Percentiles rank a stretch among this genome's conserved stretches.
phyloP scores from a whole-genome alignment of 768 basidiomycete species.

The Calocera cornea region DNA sequence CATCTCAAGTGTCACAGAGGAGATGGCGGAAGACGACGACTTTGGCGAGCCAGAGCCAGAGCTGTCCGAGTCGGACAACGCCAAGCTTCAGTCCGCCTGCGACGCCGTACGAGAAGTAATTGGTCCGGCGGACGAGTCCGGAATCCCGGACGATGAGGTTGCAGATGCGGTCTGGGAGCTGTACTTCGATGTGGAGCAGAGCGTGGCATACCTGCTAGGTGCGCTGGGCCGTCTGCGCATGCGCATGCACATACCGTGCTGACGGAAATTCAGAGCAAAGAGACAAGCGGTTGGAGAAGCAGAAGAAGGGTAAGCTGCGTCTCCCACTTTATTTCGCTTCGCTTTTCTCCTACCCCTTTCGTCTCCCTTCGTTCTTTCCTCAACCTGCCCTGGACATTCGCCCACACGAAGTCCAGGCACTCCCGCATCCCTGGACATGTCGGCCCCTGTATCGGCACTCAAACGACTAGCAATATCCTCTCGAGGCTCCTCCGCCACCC shows the following conservation, averaged over 20 bases:
- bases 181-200: conserved; percentile 71
- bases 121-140: conserved; percentile 49
- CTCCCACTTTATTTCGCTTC: conserved; percentile 23
- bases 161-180: conserved; percentile 73
- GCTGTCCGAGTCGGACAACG: conserved; percentile 31
- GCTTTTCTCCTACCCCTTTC: conserved; percentile 9
- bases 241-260: conserved; percentile 3
- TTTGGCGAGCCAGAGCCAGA: conserved; percentile 54
- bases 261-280: conserved; percentile 49
- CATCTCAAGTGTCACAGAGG: conserved; percentile 37
- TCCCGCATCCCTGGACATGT: not conserved
- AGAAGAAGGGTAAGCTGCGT: conserved; percentile 71
- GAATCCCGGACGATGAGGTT: conserved; percentile 60
- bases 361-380: conserved; percentile 7
- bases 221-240: conserved; percentile 20
- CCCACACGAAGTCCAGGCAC: conserved; percentile 7
- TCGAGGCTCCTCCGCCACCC: not conserved
- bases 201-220: conserved; percentile 65
- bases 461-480: not conserved
- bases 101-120: conserved; percentile 54
- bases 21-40: conserved; percentile 54
- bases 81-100: conserved; percentile 53
- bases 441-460: not conserved
- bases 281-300: conserved; percentile 45
- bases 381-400: conserved; percentile 9